These are phyloP conservation scores for Dactylella cylindrospora DNA, from an alignment of 2,329 filamentous ascomycete species.

Conservation along the genomic window DNA sequence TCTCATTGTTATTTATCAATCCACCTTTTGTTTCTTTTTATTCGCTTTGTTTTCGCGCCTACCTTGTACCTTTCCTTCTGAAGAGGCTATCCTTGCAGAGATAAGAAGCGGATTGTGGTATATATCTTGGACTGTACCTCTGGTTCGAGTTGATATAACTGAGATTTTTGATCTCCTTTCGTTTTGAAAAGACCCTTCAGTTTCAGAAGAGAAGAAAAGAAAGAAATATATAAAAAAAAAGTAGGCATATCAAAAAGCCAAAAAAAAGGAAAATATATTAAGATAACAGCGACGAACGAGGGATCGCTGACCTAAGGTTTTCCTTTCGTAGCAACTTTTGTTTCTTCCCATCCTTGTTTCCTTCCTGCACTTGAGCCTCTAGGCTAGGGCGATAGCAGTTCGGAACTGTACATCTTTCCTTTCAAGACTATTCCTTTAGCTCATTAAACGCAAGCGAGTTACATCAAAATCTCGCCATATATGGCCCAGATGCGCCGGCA, in stretches of 20 bases:
- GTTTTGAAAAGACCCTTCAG: constrained; percentile 15
- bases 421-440: constrained; percentile 6
- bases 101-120: constrained; percentile 7
- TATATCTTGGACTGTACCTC: constrained; percentile 36
- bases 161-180: constrained; percentile 21
- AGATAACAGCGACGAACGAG: constrained; percentile 11
- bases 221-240: constrained; percentile 18
- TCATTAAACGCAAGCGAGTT: constrained; percentile 9
- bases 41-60: constrained; percentile 32
- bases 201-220: constrained; percentile 27
- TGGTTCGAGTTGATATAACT: constrained; percentile 22
- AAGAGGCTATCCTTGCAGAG: constrained; percentile 24
- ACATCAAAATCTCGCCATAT: constrained; percentile 11
- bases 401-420: constrained; percentile 17
- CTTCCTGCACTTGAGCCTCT: constrained; percentile 18
- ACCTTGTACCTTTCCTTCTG: constrained; percentile 21
- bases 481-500: constrained; percentile 19
- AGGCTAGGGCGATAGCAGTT: not conserved
- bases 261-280: constrained; percentile 15
- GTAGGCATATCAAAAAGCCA: constrained; percentile 14
- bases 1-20: constrained; percentile 7
- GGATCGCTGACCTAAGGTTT: constrained; percentile 16
- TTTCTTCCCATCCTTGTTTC: constrained; percentile 35
- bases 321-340: constrained; percentile 17
- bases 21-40: constrained; percentile 19